These are phyloP conservation scores for Botrytis elliptica DNA, from an alignment of 2,329 filamentous ascomycete species.

Conservation along the genomic window DNA sequence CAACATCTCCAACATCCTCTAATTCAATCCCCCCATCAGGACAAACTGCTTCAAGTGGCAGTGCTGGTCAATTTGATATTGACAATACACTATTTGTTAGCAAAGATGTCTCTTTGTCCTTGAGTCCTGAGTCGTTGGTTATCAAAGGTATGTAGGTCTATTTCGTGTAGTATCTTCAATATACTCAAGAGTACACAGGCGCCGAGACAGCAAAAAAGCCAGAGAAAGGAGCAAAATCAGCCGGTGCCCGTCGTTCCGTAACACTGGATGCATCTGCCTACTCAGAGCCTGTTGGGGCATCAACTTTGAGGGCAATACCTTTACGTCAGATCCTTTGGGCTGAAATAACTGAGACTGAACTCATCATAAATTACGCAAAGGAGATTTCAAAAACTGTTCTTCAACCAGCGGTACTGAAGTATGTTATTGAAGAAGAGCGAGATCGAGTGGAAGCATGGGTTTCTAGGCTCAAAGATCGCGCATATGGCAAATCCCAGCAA, in stretches of 20 bases:
- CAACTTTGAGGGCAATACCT: constrained; percentile 17
- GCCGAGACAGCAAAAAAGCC: not conserved
- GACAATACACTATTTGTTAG: constrained; percentile 15
- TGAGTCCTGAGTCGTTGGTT: constrained; percentile 10
- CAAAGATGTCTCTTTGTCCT: constrained; percentile 10
- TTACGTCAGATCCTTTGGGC: constrained; percentile 22
- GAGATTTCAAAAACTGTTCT: constrained; percentile 12
- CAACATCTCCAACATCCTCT: not conserved
- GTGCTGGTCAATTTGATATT: not conserved
- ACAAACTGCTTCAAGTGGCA: not conserved
- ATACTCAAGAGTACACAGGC: constrained; percentile 4
- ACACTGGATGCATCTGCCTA: constrained; percentile 16
- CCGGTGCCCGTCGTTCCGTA: constrained; percentile 18
- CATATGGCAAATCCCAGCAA: constrained; percentile 66
- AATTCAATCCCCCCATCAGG: not conserved
- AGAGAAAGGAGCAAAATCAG: constrained; percentile 4
- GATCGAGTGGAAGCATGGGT: constrained; percentile 52
- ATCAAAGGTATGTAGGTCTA: constrained; percentile 9
- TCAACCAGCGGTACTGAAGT: constrained; percentile 37
- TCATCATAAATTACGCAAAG: constrained; percentile 22
- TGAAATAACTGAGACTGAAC: constrained; percentile 12
- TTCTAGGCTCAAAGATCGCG: constrained; percentile 58
- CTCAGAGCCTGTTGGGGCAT: constrained; percentile 16
- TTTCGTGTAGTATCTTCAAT: not conserved
- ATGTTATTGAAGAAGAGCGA: constrained; percentile 44